A percentile compares a stretch with the other conserved stretches of the same genome.
phyloP scores from a whole-genome alignment of 176 grass and related monocot genomes.

The Oryza coarctata region DNA sequence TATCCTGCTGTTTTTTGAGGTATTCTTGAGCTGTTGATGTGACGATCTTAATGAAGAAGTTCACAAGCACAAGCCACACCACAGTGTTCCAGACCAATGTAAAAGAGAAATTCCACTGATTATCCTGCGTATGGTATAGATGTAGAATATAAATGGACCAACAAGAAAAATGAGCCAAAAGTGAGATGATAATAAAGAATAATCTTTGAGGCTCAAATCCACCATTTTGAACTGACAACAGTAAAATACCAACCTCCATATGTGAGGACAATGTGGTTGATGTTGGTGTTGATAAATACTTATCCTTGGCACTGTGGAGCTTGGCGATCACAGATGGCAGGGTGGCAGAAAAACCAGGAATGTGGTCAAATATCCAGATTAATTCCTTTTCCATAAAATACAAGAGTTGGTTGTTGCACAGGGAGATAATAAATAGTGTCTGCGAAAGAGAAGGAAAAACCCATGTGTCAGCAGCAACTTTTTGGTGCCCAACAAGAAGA shows the following conservation, averaged over 20 bases:
- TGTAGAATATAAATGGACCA: slow-evolving; percentile 16
- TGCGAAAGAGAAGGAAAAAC: slow-evolving; percentile 32
- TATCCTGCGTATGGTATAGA: slow-evolving; percentile 45
- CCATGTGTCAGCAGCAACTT: slow-evolving; percentile 23
- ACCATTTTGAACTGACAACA: background rate
- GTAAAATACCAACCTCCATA: slow-evolving; percentile 51
- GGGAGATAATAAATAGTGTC: slow-evolving; percentile 77
- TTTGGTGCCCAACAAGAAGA: slow-evolving; percentile 1
- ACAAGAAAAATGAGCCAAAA: background rate
- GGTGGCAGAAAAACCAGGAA: slow-evolving; percentile 72
- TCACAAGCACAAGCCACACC: slow-evolving; percentile 80
- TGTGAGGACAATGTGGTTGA: slow-evolving; percentile 40
- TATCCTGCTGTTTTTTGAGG: slow-evolving; percentile 80
- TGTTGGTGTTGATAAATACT: slow-evolving; percentile 65
- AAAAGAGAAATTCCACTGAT: slow-evolving; percentile 88
- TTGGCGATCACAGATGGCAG: slow-evolving; percentile 77
- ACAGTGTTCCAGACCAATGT: slow-evolving; percentile 77
- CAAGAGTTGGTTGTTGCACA: slow-evolving; percentile 97
- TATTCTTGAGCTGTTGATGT: slow-evolving; percentile 74
- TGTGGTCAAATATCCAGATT: slow-evolving; percentile 74
- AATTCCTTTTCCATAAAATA: slow-evolving; percentile 80
- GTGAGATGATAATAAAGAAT: background rate
- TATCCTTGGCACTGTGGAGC: slow-evolving; percentile 71
- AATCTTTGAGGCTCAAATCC: slow-evolving; percentile 15
- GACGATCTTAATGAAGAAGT: slow-evolving; percentile 87